These are phyloP conservation scores for Hemileccinum impolitum DNA, from an alignment of 768 basidiomycete genomes.

Conservation along the genomic window DNA sequence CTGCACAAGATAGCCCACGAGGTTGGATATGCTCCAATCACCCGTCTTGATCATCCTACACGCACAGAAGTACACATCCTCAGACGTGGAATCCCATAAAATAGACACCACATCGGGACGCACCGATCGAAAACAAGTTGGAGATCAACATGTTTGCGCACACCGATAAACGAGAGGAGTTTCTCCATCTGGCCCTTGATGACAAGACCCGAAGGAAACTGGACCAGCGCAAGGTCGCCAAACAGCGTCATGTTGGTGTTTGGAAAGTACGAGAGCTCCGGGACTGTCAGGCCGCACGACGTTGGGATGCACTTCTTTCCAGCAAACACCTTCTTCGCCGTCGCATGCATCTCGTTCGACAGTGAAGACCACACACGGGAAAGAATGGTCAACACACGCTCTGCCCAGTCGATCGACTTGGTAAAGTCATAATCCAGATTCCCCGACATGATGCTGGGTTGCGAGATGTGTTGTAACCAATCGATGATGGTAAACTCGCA, in stretches of 20 bases:
- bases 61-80: too few relatives aligned
- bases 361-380: slow-evolving; percentile 73
- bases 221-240: slow-evolving; percentile 80
- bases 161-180: slow-evolving; percentile 68
- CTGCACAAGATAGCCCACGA: slow-evolving; percentile 84
- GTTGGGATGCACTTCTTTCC: slow-evolving; percentile 49
- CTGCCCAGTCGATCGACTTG: slow-evolving; percentile 69
- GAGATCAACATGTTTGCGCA: slow-evolving; percentile 87
- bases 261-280: slow-evolving; percentile 77
- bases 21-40: slow-evolving; percentile 82
- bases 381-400: slow-evolving; percentile 66
- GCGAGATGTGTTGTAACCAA: slow-evolving; percentile 70
- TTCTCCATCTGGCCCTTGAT: slow-evolving; percentile 75
- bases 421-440: slow-evolving; percentile 59
- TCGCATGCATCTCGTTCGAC: slow-evolving; percentile 40
- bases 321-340: slow-evolving; percentile 41
- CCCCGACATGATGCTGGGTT: slow-evolving; percentile 38
- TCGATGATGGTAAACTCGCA: slow-evolving; percentile 68
- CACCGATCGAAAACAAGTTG: slow-evolving; percentile 91
- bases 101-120: background rate
- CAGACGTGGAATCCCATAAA: background rate
- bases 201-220: slow-evolving; percentile 55
- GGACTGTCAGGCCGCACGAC: slow-evolving; percentile 60
- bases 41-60: slow-evolving; percentile 84
- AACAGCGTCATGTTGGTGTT: slow-evolving; percentile 75